phyloP scores from a whole-genome alignment of 768 basidiomycete genomes.

The Auriscalpium vulgare region DNA sequence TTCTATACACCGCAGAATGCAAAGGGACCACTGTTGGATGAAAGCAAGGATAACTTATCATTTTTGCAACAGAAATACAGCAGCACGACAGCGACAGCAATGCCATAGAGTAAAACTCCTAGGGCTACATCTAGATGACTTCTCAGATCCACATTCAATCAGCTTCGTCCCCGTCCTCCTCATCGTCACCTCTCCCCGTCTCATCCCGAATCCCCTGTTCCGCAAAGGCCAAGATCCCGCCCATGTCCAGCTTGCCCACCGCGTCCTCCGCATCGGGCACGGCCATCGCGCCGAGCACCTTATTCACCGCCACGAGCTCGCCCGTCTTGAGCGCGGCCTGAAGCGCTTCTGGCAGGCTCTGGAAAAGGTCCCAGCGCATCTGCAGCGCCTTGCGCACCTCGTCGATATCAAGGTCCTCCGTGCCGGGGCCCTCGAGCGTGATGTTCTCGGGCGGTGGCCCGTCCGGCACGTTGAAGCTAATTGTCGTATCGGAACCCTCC shows the following conservation, averaged over 20 bases:
- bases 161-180: constrained; percentile 15
- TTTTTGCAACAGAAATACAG: no score
- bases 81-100: no score
- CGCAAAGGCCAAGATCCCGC: constrained; percentile 85
- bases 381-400: constrained; percentile 83
- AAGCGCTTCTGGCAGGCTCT: constrained; percentile 58
- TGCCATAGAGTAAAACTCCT: no score
- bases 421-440: constrained; percentile 79
- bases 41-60: no score
- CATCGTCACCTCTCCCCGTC: constrained; percentile 28
- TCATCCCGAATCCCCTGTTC: constrained; percentile 69
- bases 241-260: constrained; percentile 73
- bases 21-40: no score
- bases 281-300: constrained; percentile 79
- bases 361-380: constrained; percentile 88
- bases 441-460: constrained; percentile 89
- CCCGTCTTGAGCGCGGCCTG: constrained; percentile 72
- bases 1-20: no score
- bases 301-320: constrained; percentile 77
- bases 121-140: no score
- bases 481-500: constrained; percentile 66
- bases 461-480: constrained; percentile 90
- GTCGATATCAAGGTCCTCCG: constrained; percentile 72
- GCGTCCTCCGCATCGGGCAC: constrained; percentile 77
- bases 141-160: not conserved